phyloP scores from a whole-genome alignment of 495 filamentous ascomycete species.

The Astrothelium macrocarpum region DNA sequence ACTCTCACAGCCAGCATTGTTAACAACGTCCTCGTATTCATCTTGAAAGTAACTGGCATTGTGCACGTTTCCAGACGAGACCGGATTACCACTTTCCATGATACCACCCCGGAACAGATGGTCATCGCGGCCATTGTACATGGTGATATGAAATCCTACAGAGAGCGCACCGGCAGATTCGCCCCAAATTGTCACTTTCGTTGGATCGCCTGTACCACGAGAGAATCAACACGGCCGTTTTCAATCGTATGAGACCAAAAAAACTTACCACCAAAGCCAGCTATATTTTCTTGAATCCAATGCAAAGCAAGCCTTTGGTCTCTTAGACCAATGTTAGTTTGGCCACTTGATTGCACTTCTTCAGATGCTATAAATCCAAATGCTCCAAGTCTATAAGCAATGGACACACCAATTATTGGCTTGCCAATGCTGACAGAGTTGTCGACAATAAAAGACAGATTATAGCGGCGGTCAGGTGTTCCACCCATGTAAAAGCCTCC shows the following conservation, averaged over 20 bases:
- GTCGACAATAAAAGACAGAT: slow-evolving; percentile 44
- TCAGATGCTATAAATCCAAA: slow-evolving; percentile 44
- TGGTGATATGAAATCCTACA: slow-evolving; percentile 31
- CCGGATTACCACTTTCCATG: slow-evolving; percentile 36
- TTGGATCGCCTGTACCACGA: slow-evolving; percentile 19
- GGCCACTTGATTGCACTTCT: slow-evolving; percentile 34
- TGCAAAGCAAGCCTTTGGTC: slow-evolving; percentile 54
- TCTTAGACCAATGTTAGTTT: slow-evolving; percentile 47
- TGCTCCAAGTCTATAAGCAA: slow-evolving; percentile 48
- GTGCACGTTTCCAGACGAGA: slow-evolving; percentile 23
- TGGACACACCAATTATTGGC: slow-evolving; percentile 51
- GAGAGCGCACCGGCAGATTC: slow-evolving; percentile 21
- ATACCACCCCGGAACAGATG: slow-evolving; percentile 45
- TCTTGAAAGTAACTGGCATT: slow-evolving; percentile 17
- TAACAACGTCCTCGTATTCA: slow-evolving; percentile 36
- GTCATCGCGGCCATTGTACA: slow-evolving; percentile 37
- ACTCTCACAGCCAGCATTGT: slow-evolving; percentile 32
- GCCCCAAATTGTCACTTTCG: slow-evolving; percentile 29
- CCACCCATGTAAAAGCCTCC: slow-evolving; percentile 51
- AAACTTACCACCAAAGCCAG: slow-evolving; percentile 30
- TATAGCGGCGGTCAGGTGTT: slow-evolving; percentile 39
- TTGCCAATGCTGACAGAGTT: slow-evolving; percentile 45
- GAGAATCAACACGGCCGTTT: not conserved
- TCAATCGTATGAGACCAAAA: not conserved
- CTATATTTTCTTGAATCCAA: slow-evolving; percentile 46